Base-by-base conservation (phyloP, 768 basidiomycete genomes). In the Hygrocybe coccinea region DNA sequence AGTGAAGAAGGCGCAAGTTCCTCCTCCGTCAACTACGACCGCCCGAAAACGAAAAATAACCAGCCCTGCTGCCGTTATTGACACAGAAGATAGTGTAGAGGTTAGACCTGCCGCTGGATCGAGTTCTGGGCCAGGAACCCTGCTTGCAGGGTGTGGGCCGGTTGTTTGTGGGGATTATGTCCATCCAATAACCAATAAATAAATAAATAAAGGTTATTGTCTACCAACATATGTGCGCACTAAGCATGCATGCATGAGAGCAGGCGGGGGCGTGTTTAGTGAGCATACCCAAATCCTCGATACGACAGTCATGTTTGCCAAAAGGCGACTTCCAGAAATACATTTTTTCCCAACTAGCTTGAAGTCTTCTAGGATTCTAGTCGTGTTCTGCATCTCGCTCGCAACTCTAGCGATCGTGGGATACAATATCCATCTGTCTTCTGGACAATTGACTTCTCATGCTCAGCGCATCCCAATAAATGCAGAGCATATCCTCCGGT, bases 1-100 rank as follows among this genome's bases (percentile, higher is more conserved):
- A 54, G 76, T 82, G 53, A 90, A 88, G 69, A 89, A 91, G 62
- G 81, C 83, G 1, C 80, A 85, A 56, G 61, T 80, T 29, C 81
- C 84, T 15, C 35, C 59, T 1, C 57, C 63, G 25, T 60, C 70
- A 45, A 49, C 65, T 57, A 44, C 56, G 51, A 33, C 68, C 52
- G 60, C 71, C 57, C 75, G 74, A 59, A 76, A 77, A 57, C 73
- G 82, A 8, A 82, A 81, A 58, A 74, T 83, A 4, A 76, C 70
- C 12, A 83, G 82, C 56, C 78, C 82, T 0, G 76, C 73, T 41
- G 74, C 69, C 33, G 71, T 84, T 49, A 68, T 70, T 7, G 81
- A 84, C 14, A 65, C 66, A 33, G 73, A 75, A 37, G 56, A 54
- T 3, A 22, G n/a, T 60, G 69, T 14, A 68, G 66, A 57, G 17